phyloP scores from a whole-genome alignment of 371 early-diverging fungal genomes.

The Syncephalastrum monosporum region DNA sequence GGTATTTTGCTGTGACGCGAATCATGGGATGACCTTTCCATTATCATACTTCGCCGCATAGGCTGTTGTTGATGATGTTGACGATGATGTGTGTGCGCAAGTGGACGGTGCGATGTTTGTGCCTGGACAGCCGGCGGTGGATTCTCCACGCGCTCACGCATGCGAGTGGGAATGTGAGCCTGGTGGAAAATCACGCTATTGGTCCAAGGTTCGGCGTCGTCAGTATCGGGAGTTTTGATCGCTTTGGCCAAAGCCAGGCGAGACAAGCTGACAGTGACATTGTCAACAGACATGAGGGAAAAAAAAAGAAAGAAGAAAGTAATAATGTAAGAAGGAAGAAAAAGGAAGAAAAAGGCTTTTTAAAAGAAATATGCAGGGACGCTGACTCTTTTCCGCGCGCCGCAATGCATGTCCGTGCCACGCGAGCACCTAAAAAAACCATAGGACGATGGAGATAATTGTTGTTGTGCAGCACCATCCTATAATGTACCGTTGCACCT shows the following conservation, averaged over 20 bases:
- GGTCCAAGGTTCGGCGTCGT: conserved; percentile 41
- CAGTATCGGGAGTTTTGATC: conserved; percentile 47
- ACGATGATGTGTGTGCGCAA: not conserved
- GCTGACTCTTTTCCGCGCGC: too few species aligned
- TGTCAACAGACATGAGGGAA: conserved; percentile 30
- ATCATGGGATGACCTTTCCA: too few species aligned
- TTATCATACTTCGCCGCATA: too few species aligned
- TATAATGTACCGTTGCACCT: too few species aligned
- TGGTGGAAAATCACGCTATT: conserved; percentile 51
- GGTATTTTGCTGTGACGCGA: too few species aligned
- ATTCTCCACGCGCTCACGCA: conserved; percentile 28
- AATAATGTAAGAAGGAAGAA: conserved; percentile 8
- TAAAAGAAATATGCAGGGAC: not conserved
- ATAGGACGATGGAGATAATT: too few species aligned
- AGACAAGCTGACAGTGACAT: conserved; percentile 45
- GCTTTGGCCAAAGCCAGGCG: conserved; percentile 49
- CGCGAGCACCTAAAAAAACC: not conserved
- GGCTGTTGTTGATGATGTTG: conserved; percentile 8
- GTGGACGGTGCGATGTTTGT: conserved; percentile 1
- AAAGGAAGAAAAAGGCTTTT: conserved; percentile 4
- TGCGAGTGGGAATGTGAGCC: conserved; percentile 36
- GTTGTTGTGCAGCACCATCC: too few species aligned
- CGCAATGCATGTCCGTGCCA: too few species aligned
- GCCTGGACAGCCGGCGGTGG: conserved; percentile 15
- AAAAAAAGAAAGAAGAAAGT: conserved; percentile 10